phyloP scores from a whole-genome alignment of 805 yeast genomes.

The Candida succiphila region DNA sequence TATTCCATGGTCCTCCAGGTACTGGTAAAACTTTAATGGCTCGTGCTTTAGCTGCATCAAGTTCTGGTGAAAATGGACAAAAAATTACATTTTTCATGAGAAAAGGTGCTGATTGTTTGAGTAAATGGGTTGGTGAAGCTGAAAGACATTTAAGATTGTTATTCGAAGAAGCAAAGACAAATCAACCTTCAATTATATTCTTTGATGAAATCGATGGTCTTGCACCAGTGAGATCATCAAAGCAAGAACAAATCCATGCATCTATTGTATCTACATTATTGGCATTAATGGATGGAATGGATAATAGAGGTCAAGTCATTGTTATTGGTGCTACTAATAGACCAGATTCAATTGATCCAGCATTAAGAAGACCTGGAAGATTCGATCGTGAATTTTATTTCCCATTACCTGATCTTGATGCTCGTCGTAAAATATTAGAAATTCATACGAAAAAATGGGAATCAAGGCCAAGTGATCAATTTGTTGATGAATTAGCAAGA shows the following conservation, averaged over 20 bases:
- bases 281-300: constrained; percentile 99
- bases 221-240: constrained; percentile 95
- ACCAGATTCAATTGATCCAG: constrained; percentile 98
- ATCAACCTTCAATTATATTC: constrained; percentile 92
- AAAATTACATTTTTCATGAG: constrained; percentile 96
- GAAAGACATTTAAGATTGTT: constrained; percentile 85
- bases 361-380: constrained; percentile 92
- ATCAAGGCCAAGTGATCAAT: constrained; percentile 52
- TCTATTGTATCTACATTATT: constrained; percentile 90
- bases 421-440: constrained; percentile 67
- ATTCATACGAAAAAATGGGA: constrained; percentile 90
- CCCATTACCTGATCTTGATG: constrained; percentile 78
- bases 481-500: constrained; percentile 58
- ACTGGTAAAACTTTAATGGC: constrained; percentile 99
- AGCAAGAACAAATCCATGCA: constrained; percentile 97
- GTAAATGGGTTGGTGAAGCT: constrained; percentile 99
- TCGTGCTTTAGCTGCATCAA: constrained; percentile 90
- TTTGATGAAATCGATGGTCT: constrained; percentile 97
- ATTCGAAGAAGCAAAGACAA: constrained; percentile 92
- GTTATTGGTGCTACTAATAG: constrained; percentile 97
- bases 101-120: constrained; percentile 93
- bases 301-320: constrained; percentile 94
- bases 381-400: constrained; percentile 95
- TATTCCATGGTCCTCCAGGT: constrained; percentile 99
- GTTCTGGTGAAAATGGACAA: constrained; percentile 71